Conservation (phyloP, 2,329 filamentous ascomycete species). For the Alternaria conjuncta region DNA sequence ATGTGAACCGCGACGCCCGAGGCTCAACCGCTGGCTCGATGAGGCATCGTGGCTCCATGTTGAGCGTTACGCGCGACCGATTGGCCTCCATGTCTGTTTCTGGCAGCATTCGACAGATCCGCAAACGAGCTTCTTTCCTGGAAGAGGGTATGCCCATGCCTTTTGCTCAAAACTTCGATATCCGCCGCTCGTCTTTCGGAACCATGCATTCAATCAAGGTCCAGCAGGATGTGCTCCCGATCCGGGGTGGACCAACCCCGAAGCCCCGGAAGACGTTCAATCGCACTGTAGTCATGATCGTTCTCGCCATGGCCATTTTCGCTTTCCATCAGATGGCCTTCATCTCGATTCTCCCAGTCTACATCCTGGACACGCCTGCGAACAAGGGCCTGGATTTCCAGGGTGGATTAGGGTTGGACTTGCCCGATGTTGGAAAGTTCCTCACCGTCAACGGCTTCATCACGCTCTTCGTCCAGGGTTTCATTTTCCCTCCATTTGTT, state of each 20-base stretch:
- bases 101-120: conserved; percentile 41
- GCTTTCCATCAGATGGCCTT: conserved; percentile 91
- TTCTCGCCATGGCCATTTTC: conserved; percentile 84
- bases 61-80: conserved; percentile 32
- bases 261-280: conserved; percentile 58
- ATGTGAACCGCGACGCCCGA: conserved; percentile 46
- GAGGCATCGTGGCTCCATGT: conserved; percentile 33
- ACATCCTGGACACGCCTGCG: conserved; percentile 75
- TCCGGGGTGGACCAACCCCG: conserved; percentile 16
- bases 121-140: conserved; percentile 45
- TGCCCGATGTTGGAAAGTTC: conserved; percentile 70
- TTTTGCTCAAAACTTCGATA: conserved; percentile 43
- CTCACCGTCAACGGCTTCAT: conserved; percentile 74
- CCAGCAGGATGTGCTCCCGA: conserved; percentile 33
- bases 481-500: conserved; percentile 72
- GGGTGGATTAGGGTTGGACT: conserved; percentile 70
- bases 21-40: conserved; percentile 35
- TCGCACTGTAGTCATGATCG: conserved; percentile 73
- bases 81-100: conserved; percentile 38
- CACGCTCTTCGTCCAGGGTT: conserved; percentile 74
- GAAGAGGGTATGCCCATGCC: conserved; percentile 46
- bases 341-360: conserved; percentile 89
- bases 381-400: conserved; percentile 47
- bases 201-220: conserved; percentile 47
- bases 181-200: conserved; percentile 45